These are phyloP conservation scores for Clonostachys solani DNA, from an alignment of 2,329 filamentous ascomycete species.

Conservation along the genomic window DNA sequence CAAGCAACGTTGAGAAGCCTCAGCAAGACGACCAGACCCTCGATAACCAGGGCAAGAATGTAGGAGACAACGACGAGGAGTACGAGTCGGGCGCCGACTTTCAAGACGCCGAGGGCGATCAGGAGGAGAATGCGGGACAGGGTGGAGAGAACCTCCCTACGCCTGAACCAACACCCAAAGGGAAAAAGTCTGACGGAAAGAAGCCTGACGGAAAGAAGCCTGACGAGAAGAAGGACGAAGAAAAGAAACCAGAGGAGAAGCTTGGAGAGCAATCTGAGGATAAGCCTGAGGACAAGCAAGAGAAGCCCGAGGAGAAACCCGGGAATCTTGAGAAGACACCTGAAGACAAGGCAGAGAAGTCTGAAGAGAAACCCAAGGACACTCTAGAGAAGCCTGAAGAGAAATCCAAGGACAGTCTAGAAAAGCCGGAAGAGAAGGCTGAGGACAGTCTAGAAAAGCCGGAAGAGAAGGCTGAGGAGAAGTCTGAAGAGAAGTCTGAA, in stretches of 20 bases:
- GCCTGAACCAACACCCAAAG: no score
- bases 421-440: not conserved
- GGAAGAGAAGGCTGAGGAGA: not conserved
- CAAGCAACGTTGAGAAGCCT: slow-evolving; percentile 1
- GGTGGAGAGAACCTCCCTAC: not conserved
- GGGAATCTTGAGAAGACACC: no score
- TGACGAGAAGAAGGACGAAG: not conserved
- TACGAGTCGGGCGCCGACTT: slow-evolving; percentile 5
- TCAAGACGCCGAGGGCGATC: slow-evolving; percentile 3
- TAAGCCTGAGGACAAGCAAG: not conserved
- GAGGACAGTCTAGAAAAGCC: not conserved
- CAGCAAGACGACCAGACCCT: slow-evolving; percentile 1
- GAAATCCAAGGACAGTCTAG: no score
- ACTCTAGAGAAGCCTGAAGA: not conserved
- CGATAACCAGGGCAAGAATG: slow-evolving; percentile 1
- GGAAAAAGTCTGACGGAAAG: not conserved
- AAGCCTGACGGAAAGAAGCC: not conserved
- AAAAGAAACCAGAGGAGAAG: not conserved
- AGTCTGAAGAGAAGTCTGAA: not conserved
- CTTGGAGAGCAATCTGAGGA: not conserved
- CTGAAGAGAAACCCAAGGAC: not conserved
- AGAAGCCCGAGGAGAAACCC: not conserved
- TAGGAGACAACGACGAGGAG: slow-evolving; percentile 1
- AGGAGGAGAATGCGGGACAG: slow-evolving; percentile 1
- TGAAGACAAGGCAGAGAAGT: no score